phyloP scores from a whole-genome alignment of 306 rosid species.

The Sesbania bispinosa region DNA sequence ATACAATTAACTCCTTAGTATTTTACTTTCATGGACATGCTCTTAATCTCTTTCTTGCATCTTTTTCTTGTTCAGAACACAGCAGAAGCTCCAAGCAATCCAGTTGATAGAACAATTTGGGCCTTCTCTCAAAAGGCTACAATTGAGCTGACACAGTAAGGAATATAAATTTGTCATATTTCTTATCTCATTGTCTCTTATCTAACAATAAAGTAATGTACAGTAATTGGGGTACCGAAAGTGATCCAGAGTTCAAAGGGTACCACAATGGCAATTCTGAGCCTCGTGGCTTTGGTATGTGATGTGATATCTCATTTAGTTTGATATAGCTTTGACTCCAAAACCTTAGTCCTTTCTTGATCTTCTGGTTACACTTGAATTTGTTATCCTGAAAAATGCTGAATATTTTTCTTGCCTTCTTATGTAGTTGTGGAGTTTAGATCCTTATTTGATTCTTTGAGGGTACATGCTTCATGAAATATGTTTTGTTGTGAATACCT shows the following conservation, averaged over 20 bases:
- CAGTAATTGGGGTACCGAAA: constrained; percentile 99
- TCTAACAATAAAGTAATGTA: constrained; percentile 24
- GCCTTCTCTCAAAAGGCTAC: constrained; percentile 87
- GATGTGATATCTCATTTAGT: constrained; percentile 22
- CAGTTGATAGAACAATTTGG: constrained; percentile 84
- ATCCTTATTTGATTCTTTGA: not conserved
- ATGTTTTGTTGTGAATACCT: not conserved
- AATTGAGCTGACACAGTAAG: constrained; percentile 91
- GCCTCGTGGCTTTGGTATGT: constrained; percentile 93
- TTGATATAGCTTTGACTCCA: not conserved
- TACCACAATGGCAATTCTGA: constrained; percentile 98
- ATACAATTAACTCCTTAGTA: not conserved
- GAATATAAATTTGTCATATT: not conserved
- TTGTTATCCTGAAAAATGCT: not conserved
- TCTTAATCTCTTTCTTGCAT: constrained; percentile 11
- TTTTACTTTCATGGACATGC: constrained; percentile 11
- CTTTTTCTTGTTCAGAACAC: constrained; percentile 45
- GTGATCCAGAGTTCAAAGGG: constrained; percentile 94
- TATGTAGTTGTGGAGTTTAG: not conserved
- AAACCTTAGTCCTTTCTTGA: constrained; percentile 3
- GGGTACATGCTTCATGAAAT: not conserved
- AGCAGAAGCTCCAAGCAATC: constrained; percentile 54
- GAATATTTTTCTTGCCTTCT: not conserved
- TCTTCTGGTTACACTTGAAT: not conserved
- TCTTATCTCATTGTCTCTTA: not conserved